Percentiles rank a stretch among this genome's conserved stretches.
These are phyloP conservation scores for Poa pratensis DNA, from an alignment of 176 grass and related monocot species.

Conservation along the genomic window DNA sequence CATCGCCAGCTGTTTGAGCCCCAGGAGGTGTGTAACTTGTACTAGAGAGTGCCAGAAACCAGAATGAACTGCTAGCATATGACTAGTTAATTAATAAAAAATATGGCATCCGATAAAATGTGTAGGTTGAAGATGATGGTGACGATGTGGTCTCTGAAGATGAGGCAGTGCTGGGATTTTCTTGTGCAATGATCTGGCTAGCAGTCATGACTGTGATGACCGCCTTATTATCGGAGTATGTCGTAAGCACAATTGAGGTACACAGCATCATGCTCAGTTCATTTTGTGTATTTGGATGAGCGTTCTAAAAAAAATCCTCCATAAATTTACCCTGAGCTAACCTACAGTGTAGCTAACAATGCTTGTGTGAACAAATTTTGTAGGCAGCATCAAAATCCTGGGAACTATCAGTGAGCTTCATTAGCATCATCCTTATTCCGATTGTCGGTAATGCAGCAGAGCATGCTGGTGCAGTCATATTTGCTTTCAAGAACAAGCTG, in stretches of 20 bases:
- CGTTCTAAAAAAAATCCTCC: not conserved
- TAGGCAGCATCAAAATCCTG: slow-evolving; percentile 72
- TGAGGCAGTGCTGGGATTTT: slow-evolving; percentile 64
- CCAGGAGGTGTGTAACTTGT: slow-evolving; percentile 54
- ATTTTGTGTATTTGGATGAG: not conserved
- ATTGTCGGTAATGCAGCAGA: slow-evolving; percentile 88
- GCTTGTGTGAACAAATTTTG: slow-evolving; percentile 4
- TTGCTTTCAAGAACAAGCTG: slow-evolving; percentile 79
- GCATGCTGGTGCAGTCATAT: slow-evolving; percentile 78
- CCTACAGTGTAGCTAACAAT: slow-evolving; percentile 36
- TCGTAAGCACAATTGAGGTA: slow-evolving; percentile 95
- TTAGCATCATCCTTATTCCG: slow-evolving; percentile 75
- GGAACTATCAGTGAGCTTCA: slow-evolving; percentile 82
- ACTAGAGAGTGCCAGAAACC: slow-evolving; percentile 1
- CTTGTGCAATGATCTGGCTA: slow-evolving; percentile 78
- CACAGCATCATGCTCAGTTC: not conserved
- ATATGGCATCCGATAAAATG: not conserved
- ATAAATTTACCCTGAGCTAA: slow-evolving; percentile 33
- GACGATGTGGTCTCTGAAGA: slow-evolving; percentile 68
- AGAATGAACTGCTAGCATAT: not conserved
- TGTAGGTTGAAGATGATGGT: slow-evolving; percentile 57
- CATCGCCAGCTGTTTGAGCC: slow-evolving; percentile 79
- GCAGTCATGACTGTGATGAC: slow-evolving; percentile 75
- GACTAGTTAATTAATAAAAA: not conserved
- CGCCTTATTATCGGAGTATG: slow-evolving; percentile 77